phyloP scores from a whole-genome alignment of 768 basidiomycete species.

The Hygrocybe punicea region DNA sequence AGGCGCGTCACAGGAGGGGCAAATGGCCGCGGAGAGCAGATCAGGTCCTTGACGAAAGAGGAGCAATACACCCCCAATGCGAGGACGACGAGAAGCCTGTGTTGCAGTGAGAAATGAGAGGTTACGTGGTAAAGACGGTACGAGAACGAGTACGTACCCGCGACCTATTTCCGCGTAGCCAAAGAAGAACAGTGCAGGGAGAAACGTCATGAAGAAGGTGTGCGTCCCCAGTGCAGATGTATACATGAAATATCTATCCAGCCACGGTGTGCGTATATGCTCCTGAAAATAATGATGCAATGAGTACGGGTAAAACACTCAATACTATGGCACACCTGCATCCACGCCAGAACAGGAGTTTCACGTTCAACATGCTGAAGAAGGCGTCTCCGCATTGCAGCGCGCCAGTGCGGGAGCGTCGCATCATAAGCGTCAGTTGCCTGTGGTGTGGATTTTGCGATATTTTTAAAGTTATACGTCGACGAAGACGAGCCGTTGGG shows the following conservation, averaged over 20 bases:
- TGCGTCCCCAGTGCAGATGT: conserved; percentile 79
- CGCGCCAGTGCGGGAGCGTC: conserved; percentile 64
- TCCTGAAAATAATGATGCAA: conserved; percentile 33
- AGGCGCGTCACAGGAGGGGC: conserved; percentile 88
- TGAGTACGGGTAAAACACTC: neutral
- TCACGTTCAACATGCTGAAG: conserved; percentile 56
- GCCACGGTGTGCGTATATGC: conserved; percentile 56
- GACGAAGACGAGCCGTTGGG: too few species aligned
- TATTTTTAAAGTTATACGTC: too few species aligned
- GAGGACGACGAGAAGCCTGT: conserved; percentile 68
- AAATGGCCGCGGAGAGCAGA: conserved; percentile 87
- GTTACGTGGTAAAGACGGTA: neutral
- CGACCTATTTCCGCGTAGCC: conserved; percentile 67
- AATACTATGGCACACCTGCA: conserved; percentile 55
- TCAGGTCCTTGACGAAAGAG: conserved; percentile 83
- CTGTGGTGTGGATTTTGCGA: too few species aligned
- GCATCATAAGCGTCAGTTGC: conserved; percentile 56
- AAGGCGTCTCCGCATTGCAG: conserved; percentile 52
- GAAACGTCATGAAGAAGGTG: conserved; percentile 88
- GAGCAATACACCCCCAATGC: conserved; percentile 82
- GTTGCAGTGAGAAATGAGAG: neutral
- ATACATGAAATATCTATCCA: conserved; percentile 82
- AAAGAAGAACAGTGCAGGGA: conserved; percentile 88
- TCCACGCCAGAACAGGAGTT: conserved; percentile 54
- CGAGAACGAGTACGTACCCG: conserved; percentile 53